phyloP scores from a whole-genome alignment of 148 eudicot genomes.

The Rhododendron ferrugineum region DNA sequence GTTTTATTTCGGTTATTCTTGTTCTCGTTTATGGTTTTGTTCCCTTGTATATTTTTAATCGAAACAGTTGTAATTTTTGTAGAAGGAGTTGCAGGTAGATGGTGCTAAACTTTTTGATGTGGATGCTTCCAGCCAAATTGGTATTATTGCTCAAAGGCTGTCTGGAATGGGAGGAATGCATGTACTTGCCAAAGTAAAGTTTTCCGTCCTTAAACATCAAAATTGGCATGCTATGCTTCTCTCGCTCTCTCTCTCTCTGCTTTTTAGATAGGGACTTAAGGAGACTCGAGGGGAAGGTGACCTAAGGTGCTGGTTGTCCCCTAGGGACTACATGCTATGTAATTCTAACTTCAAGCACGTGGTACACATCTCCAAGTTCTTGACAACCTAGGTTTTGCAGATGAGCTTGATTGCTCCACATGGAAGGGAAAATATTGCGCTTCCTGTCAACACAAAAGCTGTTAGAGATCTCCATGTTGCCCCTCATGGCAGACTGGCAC shows the following conservation, averaged over 20 bases:
- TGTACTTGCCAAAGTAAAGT: conserved; percentile 59
- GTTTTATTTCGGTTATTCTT: not conserved
- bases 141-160: conserved; percentile 57
- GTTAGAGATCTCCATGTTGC: conserved; percentile 64
- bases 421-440: conserved; percentile 53
- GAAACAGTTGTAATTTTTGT: conserved; percentile 1
- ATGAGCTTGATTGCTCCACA: conserved; percentile 55
- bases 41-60: not conserved
- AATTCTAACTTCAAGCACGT: conserved; percentile 1
- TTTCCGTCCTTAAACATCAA: not conserved
- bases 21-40: not conserved
- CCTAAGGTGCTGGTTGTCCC: not conserved
- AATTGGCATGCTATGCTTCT: not conserved
- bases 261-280: not conserved
- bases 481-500: conserved; percentile 53
- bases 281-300: not conserved
- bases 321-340: not conserved
- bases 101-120: conserved; percentile 76
- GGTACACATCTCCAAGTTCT: not conserved
- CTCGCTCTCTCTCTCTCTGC: not conserved
- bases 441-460: conserved; percentile 57
- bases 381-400: conserved; percentile 30
- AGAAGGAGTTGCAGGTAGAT: conserved; percentile 58
- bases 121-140: conserved; percentile 46
- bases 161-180: conserved; percentile 58